Evolutionary conservation across 228 moss, liverwort and hornwort species (phyloP).

Genomic region (Sphagnum magellanicum): DNA sequence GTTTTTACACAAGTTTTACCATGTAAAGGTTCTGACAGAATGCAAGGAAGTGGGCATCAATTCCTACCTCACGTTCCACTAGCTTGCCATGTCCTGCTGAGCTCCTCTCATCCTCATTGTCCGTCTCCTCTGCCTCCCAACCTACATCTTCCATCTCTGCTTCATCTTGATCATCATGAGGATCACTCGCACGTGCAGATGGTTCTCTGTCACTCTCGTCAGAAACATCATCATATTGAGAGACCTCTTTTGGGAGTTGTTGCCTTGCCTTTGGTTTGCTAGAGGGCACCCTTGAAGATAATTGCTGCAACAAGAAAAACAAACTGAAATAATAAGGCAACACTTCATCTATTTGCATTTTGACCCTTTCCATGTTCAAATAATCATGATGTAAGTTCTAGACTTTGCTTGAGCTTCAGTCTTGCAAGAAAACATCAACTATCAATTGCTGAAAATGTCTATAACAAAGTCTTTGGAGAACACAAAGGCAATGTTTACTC

Average conservation of each 20-base stretch:
- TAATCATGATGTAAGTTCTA: not conserved
- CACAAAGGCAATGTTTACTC: not conserved
- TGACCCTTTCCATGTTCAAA: not conserved
- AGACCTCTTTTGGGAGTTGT: conserved; percentile 54
- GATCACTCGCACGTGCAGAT: conserved; percentile 75
- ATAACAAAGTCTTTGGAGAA: too few species aligned
- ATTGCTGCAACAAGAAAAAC: conserved; percentile 39
- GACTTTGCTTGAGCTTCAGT: too few species aligned
- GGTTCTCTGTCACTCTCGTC: conserved; percentile 79
- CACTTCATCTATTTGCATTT: not conserved
- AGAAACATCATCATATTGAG: conserved; percentile 61
- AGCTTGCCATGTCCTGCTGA: conserved; percentile 59
- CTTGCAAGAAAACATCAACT: too few species aligned
- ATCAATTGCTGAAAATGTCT: too few species aligned
- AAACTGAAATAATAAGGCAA: not conserved
- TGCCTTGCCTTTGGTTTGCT: conserved; percentile 51
- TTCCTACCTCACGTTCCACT: conserved; percentile 52
- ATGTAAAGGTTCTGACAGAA: not conserved
- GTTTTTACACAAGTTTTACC: not conserved
- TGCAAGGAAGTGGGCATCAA: not conserved
- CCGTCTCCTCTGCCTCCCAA: conserved; percentile 59
- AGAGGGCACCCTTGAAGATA: conserved; percentile 45
- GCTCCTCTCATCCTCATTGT: conserved; percentile 57
- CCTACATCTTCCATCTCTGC: conserved; percentile 56
- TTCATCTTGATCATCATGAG: conserved; percentile 53